These are phyloP conservation scores for Hirsutella thompsonii DNA, from an alignment of 2,329 filamentous ascomycete genomes.

Conservation along the genomic window DNA sequence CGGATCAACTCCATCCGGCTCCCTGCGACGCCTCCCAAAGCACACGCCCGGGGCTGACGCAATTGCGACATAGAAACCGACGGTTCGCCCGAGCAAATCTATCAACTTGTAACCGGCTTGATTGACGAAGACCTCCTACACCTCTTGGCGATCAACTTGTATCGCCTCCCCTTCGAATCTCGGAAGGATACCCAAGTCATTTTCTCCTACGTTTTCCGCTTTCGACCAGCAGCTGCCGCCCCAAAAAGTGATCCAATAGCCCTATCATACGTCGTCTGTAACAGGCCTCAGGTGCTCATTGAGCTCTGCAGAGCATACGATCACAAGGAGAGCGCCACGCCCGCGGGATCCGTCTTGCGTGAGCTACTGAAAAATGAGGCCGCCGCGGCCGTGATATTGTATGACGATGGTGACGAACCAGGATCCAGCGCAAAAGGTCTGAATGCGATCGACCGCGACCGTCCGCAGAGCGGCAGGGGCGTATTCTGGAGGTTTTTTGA, in stretches of 20 bases:
- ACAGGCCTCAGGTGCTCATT: conserved; percentile 75
- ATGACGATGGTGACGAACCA: conserved; percentile 67
- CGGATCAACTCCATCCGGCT: background rate
- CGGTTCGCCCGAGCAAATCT: conserved; percentile 75
- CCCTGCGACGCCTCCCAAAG: background rate
- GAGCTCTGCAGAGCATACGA: conserved; percentile 85
- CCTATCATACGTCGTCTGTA: conserved; percentile 76
- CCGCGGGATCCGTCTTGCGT: conserved; percentile 77
- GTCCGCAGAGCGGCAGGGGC: conserved; percentile 64
- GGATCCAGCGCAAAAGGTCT: conserved; percentile 66
- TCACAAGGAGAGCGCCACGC: conserved; percentile 79
- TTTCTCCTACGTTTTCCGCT: conserved; percentile 89
- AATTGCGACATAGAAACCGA: conserved; percentile 53
- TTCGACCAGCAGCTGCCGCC: conserved; percentile 58
- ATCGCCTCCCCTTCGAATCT: conserved; percentile 84
- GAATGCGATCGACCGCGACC: conserved; percentile 62
- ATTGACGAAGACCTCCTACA: conserved; percentile 85
- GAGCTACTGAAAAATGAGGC: conserved; percentile 85
- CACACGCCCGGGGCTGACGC: background rate
- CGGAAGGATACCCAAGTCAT: conserved; percentile 93
- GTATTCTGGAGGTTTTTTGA: conserved; percentile 96
- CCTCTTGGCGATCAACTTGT: conserved; percentile 68
- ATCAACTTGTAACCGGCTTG: conserved; percentile 70
- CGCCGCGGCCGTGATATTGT: conserved; percentile 80
- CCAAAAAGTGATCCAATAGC: conserved; percentile 67